Evolutionary conservation across 208 protist genomes (phyloP), one percentile per base, ranked within the genome.

Genomic region (Sergeia podlipaevii): DNA sequence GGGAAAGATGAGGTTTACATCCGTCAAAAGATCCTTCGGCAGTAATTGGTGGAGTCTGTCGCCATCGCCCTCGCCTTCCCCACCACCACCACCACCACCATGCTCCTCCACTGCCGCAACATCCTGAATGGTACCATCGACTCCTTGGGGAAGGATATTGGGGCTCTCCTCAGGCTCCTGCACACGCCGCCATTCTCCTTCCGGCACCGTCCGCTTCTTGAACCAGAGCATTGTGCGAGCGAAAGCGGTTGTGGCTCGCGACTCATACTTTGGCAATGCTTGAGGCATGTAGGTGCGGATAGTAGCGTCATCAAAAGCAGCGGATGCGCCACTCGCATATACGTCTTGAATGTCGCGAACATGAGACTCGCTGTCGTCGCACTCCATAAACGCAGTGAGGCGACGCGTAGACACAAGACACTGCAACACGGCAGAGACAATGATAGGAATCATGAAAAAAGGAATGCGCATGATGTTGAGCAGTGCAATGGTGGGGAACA

Each of bases 391-490:
- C 13, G 37, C 24, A 5, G 45, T 55, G 8, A 97, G 17, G 13
- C 92, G 81, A 13, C 59, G 57, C 51, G 85, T 49, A 8, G 92
- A 85, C 18, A 97, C 81, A 23, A 73, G 34, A 49, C 77, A 93
- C 32, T 93, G 75, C 13, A 88, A 62, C 1, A 91, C 3, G 2
- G 60, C 38, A 13, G 66, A 80, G 21, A 97, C 32, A 5, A 93
- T 56, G 5, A 65, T 60, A 2, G 96, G 93, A 15, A 97, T 79
- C 74, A 93, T 83, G 33, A 92, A 81, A 36, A 96, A 90, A 3
- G 95, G 93, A 30, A 90, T 70, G n/a, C 79, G 74, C 29, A 98
- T 77, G 10, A 96, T 77, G 58, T 86, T 80, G 41, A 98, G 88
- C 33, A 97, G 77, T 4, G 83, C 52, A 27, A 98, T 80, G 17